Evolutionary conservation across 768 basidiomycete species (phyloP), one percentile per base, ranked within the genome.

Genomic region (Suillus bovinus): DNA sequence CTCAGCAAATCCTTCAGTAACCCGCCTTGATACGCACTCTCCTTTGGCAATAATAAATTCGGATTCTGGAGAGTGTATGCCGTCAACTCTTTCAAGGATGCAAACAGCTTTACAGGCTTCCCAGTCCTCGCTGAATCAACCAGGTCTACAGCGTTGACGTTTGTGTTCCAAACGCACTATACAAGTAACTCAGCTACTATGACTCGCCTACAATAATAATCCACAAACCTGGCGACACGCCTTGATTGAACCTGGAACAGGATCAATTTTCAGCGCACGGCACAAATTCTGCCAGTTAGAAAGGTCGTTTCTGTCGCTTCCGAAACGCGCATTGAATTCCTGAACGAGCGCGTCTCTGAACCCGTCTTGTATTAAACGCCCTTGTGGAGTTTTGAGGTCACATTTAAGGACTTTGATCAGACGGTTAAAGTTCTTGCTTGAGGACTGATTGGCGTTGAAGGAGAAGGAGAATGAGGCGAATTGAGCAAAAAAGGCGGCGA

Each of bases 61-160:
- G 55, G 66, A 20, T 3, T 8, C 27, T 6, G 14, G 14, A 24
- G 59, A 0, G 74, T 76, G 38, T 76, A 75, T 4, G 9, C 1
- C 5, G 62, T 67, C 1, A 77, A 70, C 9, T 68, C 61, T 0
- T 42, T 49, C 36, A 72, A 65, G 0, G 68, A 64, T 14, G 34
- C 3, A 63, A 77, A 78, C 11, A 44, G 44, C 2, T 16, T 50
- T 1, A 77, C 69, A 4, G 61, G 59, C 0, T 47, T 33, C 5
- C 68, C 63, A 1, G 62, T 64, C 22, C 66, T 62, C 3, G 33
- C 63, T 0, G 67, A 57, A n/a, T 74, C 63, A 20, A 77, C 55
- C 34, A 77, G 68, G 49, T 77, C 73, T 22, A 74, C 66, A 13
- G 76, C 64, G 44, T 78, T 75, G 53, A 77, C 69, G 16, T 72